A percentile compares a stretch with the other conserved stretches of the same genome.
These are phyloP conservation scores for Bassia scoparia DNA, from an alignment of 148 eudicot genomes.

Conservation along the genomic window DNA sequence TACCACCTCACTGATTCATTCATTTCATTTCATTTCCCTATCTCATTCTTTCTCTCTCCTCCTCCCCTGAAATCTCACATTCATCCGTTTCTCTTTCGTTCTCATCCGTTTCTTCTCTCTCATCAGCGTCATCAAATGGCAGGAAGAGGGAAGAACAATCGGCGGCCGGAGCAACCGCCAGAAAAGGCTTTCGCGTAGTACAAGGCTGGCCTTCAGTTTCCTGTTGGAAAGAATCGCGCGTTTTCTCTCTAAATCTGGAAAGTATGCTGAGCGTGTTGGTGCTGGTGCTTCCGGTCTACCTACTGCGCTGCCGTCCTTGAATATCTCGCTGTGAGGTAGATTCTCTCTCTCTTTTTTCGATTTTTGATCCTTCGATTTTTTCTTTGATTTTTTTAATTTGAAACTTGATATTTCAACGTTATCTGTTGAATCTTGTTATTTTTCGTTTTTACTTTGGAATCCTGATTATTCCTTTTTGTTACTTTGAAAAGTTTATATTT, in stretches of 20 bases:
- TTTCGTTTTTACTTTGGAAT: too few species aligned
- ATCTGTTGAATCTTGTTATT: background rate
- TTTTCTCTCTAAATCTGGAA: slow-evolving; percentile 37
- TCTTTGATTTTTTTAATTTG: background rate
- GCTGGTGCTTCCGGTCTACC: slow-evolving; percentile 47
- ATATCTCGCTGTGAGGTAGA: slow-evolving; percentile 39
- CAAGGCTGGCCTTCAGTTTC: slow-evolving; percentile 41
- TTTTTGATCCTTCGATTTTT: background rate
- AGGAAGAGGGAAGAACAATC: slow-evolving; percentile 35
- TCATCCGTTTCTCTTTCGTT: background rate
- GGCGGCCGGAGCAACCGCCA: slow-evolving; percentile 31
- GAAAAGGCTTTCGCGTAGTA: slow-evolving; percentile 33
- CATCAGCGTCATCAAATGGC: slow-evolving; percentile 15
- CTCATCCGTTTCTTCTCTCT: slow-evolving; percentile 1
- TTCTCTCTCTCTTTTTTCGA: background rate
- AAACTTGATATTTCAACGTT: background rate
- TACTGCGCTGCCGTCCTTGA: slow-evolving; percentile 41
- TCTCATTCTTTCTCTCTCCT: background rate
- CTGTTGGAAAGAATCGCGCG: slow-evolving; percentile 43
- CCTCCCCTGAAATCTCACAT: background rate
- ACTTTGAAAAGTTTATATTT: too few species aligned
- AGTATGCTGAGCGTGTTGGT: slow-evolving; percentile 40
- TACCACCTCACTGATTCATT: background rate
- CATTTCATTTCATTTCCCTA: background rate
- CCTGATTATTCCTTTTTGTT: background rate